Percentiles rank a stretch among this genome's conserved stretches.
phyloP scores from a whole-genome alignment of 345 rosid genomes.

The Bruguiera gymnorhiza region DNA sequence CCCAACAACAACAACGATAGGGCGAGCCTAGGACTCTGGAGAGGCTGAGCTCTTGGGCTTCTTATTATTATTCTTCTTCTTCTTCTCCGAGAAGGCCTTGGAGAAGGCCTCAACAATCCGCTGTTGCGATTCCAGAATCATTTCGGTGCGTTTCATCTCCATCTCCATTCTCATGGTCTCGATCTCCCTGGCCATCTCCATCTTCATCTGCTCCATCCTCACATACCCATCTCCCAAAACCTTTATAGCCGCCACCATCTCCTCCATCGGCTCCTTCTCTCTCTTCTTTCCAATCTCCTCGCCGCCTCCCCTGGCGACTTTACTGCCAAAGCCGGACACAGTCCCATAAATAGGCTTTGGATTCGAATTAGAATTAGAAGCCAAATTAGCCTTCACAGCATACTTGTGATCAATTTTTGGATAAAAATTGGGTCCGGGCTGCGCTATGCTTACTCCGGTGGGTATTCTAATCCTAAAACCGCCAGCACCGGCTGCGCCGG shows the following conservation, averaged over 20 bases:
- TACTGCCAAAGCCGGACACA: conserved; percentile 11
- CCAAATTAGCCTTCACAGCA: conserved; percentile 23
- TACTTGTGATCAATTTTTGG: conserved; percentile 11
- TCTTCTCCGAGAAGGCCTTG: conserved; percentile 57
- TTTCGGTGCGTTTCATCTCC: conserved; percentile 85
- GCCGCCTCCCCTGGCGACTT: conserved; percentile 35
- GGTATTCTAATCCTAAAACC: conserved; percentile 76
- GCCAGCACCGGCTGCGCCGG: conserved; percentile 22
- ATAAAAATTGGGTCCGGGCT: conserved; percentile 45
- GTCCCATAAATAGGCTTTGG: conserved; percentile 20
- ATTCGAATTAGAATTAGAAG: not conserved
- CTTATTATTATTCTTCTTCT: conserved; percentile 34
- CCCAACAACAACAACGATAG: too few relatives aligned
- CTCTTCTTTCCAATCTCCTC: conserved; percentile 40
- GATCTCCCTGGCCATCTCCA: conserved; percentile 86
- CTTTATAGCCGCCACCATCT: conserved; percentile 78
- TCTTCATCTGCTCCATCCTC: conserved; percentile 83
- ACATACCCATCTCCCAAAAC: conserved; percentile 76
- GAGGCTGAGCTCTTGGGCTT: conserved; percentile 20
- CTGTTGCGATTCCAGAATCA: conserved; percentile 87
- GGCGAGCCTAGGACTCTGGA: not conserved
- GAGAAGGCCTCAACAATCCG: conserved; percentile 72
- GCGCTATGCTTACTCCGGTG: conserved; percentile 72
- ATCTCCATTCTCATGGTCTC: conserved; percentile 87
- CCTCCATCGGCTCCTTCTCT: conserved; percentile 51